phyloP scores from a whole-genome alignment of 2,329 filamentous ascomycete genomes.

The Chalaropsis ovoidea region DNA sequence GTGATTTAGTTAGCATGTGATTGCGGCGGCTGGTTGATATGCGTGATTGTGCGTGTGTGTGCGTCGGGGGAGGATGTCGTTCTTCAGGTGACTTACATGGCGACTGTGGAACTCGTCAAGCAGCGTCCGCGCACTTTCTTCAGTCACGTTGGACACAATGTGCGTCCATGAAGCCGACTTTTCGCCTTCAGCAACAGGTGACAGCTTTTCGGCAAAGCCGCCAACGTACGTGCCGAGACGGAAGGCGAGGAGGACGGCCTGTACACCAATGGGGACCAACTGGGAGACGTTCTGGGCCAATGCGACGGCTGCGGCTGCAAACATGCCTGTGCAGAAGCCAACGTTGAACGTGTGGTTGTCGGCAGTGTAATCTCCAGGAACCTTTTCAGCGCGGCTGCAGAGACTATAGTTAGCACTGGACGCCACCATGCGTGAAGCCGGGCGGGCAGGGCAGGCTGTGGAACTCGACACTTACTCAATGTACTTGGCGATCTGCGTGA shows the following conservation, averaged over 20 bases:
- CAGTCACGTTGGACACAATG: constrained; percentile 48
- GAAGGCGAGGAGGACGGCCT: constrained; percentile 57
- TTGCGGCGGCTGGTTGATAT: not conserved
- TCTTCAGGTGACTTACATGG: constrained; percentile 35
- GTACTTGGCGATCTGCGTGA: constrained; percentile 57
- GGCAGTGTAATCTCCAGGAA: constrained; percentile 44
- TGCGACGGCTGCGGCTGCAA: constrained; percentile 58
- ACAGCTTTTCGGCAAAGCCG: constrained; percentile 40
- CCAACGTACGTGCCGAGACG: constrained; percentile 50
- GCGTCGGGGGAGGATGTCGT: no score
- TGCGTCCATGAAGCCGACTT: constrained; percentile 55
- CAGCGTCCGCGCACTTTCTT: constrained; percentile 41
- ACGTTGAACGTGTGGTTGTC: constrained; percentile 46
- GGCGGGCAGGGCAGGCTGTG: not conserved
- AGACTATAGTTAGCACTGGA: not conserved
- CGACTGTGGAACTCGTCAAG: constrained; percentile 49
- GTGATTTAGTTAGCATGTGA: constrained; percentile 9
- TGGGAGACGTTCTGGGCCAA: constrained; percentile 52
- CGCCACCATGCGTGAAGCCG: not conserved
- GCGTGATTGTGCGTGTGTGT: not conserved
- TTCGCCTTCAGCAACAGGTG: constrained; percentile 31
- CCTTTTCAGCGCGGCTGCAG: constrained; percentile 42
- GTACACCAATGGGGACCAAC: constrained; percentile 51
- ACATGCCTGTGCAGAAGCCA: constrained; percentile 58
- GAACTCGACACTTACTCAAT: constrained; percentile 47